These are phyloP conservation scores for Neurospora sp. DNA, from an alignment of 495 filamentous ascomycete genomes.

Conservation along the genomic window DNA sequence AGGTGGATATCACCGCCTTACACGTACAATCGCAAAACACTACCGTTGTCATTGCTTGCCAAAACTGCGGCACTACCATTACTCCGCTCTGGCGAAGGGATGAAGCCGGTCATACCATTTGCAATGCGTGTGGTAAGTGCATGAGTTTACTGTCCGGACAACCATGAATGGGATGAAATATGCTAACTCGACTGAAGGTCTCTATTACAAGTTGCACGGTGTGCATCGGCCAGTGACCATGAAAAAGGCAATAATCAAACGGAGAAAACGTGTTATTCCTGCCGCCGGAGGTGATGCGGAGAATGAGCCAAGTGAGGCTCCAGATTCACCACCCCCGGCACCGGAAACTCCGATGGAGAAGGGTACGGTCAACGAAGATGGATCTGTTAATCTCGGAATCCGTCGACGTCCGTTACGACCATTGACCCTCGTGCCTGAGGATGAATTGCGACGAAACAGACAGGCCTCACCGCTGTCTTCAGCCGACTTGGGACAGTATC, in stretches of 20 bases:
- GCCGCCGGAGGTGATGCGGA: conserved; percentile 43
- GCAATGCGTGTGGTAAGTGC: conserved; percentile 90
- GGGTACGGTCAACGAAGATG: conserved; percentile 43
- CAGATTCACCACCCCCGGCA: conserved; percentile 31
- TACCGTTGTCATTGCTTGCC: conserved; percentile 81
- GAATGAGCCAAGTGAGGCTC: conserved; percentile 33
- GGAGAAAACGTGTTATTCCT: conserved; percentile 90
- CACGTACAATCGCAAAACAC: conserved; percentile 42
- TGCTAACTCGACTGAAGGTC: conserved; percentile 41
- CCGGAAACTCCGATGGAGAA: conserved; percentile 30
- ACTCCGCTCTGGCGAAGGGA: conserved; percentile 95
- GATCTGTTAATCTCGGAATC: conserved; percentile 51
- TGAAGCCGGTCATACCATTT: conserved; percentile 92
- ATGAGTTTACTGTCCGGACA: background rate
- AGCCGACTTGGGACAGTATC: conserved; percentile 35
- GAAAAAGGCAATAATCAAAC: conserved; percentile 96
- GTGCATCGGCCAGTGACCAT: conserved; percentile 86
- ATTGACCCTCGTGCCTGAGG: conserved; percentile 39
- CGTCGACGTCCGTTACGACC: conserved; percentile 35
- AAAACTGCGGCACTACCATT: conserved; percentile 95
- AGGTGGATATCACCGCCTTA: conserved; percentile 38
- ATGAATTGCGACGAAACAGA: conserved; percentile 24
- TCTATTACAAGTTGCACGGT: conserved; percentile 97
- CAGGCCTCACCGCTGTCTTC: conserved; percentile 26
- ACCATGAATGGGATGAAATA: background rate